Base-by-base conservation (phyloP, 2,329 filamentous ascomycete species). In the Neodidymelliopsis sp. region DNA sequence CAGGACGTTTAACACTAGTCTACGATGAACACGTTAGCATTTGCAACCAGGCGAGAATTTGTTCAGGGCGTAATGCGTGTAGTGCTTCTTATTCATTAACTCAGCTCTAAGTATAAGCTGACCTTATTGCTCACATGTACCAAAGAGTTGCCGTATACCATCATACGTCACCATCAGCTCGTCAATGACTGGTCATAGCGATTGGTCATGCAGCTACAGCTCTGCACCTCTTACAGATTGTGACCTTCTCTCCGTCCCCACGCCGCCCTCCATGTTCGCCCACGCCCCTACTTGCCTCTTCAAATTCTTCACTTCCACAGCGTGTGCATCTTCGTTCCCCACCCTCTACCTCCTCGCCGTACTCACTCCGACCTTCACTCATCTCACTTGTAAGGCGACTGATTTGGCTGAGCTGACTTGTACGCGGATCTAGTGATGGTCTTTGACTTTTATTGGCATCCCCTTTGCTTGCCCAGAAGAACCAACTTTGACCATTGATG, bases 281-380 rank as follows among this genome's bases (percentile, higher is more conserved):
- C 30, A 74, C 76, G 6, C 79, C 79, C 20, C 75, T 78, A 4
- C 79, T 83, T 57, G 80, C 83, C 2, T 82, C 81, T 56, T 83
- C 83, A 57, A 90, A 90, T 51, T 85, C 83, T 15, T 72, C 79
- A 2, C 82, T 79, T 4, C 80, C 79, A 62, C 87, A 90, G 16
- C 68, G 58, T 16, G 76, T 73, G 61, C 87, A 89, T 18, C 70
- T 77, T 56, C 25, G 18, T 7, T 23, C 5, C n/a, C 5, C 22
- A 5, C 16, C 25, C 16, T 23, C 19, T 4, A 34, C 39, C 23
- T 56, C 56, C n/a, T 77, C 77, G 15, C 79, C 79, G 7, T 75
- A 72, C 10, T 76, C 77, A 4, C 77, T 77, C 11, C 71, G 73
- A 7, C 74, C 36, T 3, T 55, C 47, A 39, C 54, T 60, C 49